Percentiles rank a stretch among this genome's conserved stretches.
phyloP scores from a whole-genome alignment of 2,329 filamentous ascomycete genomes.

The Penicillium hordei region DNA sequence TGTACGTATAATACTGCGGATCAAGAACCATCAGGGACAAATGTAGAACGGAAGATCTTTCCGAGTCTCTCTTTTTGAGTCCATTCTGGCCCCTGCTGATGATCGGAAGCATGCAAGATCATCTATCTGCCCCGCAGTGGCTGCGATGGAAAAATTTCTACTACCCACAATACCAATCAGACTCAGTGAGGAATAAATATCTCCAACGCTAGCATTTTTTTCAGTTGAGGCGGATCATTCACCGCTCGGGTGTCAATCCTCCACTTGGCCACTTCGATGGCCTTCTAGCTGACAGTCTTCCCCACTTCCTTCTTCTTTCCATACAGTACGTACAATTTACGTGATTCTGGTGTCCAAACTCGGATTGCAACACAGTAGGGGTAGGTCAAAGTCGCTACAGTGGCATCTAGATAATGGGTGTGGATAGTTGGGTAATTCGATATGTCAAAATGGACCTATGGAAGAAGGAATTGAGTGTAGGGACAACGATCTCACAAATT shows the following conservation, averaged over 20 bases:
- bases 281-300: not conserved
- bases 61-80: conserved; percentile 7
- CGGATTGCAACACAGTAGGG: not conserved
- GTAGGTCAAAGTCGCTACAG: not conserved
- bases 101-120: conserved; percentile 23
- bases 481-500: not conserved
- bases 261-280: conserved; percentile 9
- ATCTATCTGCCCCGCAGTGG: conserved; percentile 27
- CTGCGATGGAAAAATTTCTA: conserved; percentile 17
- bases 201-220: conserved; percentile 16
- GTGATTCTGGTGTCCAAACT: not conserved
- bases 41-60: conserved; percentile 6
- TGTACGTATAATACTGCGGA: not conserved
- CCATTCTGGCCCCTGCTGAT: conserved; percentile 4
- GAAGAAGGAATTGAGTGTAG: not conserved
- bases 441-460: not conserved
- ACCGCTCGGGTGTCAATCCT: not conserved
- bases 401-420: not conserved
- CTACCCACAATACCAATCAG: conserved; percentile 14
- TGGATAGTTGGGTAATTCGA: not conserved
- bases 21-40: not conserved
- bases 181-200: not conserved
- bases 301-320: not conserved
- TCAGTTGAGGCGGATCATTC: not conserved
- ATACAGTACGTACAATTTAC: not conserved